phyloP scores from a whole-genome alignment of 176 grass and related monocot genomes.

The barley (Hordeum vulgare) region MorexV3_pseudomolecules_assembly NC_058520.1:559702846-559703345 shows the following conservation, averaged over 20 bases:
- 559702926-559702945: no score
- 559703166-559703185: neutral
- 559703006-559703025: conserved; percentile 11
- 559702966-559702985: neutral
- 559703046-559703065: neutral
- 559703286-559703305: neutral
- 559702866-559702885: neutral
- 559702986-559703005: neutral
- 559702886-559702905: neutral
- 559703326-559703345: neutral
- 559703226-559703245: neutral
- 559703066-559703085: neutral
- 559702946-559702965: no score
- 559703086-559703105: neutral
- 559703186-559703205: neutral
- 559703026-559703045: neutral
- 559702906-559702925: neutral
- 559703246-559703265: neutral
- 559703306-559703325: neutral
- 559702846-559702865: neutral
- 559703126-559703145: neutral
- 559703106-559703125: conserved; percentile 7
- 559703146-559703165: conserved; percentile 3
- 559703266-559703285: neutral
- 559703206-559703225: neutral